These are phyloP conservation scores for Diplodia scrobiculata DNA, from an alignment of 2,329 filamentous ascomycete genomes.

Conservation along the genomic window DNA sequence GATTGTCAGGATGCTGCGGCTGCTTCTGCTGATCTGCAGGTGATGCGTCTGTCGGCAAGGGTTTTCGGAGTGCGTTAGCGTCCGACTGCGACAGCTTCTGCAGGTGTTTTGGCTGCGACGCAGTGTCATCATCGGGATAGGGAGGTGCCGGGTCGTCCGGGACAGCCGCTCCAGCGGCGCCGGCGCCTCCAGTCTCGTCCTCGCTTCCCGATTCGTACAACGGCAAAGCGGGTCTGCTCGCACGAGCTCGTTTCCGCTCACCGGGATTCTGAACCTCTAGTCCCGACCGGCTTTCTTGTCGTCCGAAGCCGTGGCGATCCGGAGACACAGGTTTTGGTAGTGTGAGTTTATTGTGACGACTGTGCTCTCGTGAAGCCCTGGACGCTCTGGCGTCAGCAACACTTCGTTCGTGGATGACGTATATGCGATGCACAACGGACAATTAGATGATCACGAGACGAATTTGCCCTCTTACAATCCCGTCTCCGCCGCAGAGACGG, in stretches of 20 bases:
- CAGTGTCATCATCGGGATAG: background rate
- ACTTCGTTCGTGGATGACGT: background rate
- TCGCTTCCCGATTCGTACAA: slow-evolving; percentile 26
- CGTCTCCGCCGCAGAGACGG: background rate
- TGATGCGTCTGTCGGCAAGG: background rate
- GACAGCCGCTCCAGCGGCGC: background rate
- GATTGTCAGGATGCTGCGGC: background rate
- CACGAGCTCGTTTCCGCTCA: background rate
- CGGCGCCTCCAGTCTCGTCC: background rate
- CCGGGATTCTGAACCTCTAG: background rate
- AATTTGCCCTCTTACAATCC: background rate
- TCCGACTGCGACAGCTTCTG: slow-evolving; percentile 23
- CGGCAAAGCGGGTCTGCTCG: slow-evolving; percentile 3
- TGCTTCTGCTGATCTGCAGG: slow-evolving; percentile 16
- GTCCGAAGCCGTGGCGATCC: background rate
- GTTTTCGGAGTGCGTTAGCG: slow-evolving; percentile 11
- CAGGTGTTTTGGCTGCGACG: slow-evolving; percentile 3
- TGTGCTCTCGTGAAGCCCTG: background rate
- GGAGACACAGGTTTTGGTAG: slow-evolving; percentile 14
- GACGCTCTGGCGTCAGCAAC: slow-evolving; percentile 11
- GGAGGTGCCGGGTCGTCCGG: slow-evolving; percentile 20
- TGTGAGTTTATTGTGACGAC: slow-evolving; percentile 20
- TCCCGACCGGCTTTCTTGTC: background rate
- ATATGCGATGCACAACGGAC: background rate
- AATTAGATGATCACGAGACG: slow-evolving; percentile 7